Evolutionary conservation across 2,329 filamentous ascomycete genomes (phyloP).

Genomic region (Trichophyton mentagrophytes): DNA sequence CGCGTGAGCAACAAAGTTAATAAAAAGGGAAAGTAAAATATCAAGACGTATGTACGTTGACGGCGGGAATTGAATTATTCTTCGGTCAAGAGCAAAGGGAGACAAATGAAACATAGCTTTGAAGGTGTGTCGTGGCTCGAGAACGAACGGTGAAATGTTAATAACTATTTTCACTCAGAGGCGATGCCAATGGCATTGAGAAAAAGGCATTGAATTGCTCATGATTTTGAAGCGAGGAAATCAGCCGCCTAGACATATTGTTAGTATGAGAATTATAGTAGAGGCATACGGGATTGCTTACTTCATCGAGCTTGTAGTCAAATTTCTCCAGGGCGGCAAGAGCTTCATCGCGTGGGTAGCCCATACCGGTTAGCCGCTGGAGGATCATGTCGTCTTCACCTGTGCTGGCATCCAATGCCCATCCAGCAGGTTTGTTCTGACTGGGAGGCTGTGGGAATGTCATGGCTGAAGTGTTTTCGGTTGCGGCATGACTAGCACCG

Average conservation of each 20-base stretch:
- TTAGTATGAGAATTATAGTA: constrained; percentile 1
- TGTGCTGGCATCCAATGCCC: constrained; percentile 58
- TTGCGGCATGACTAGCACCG: constrained; percentile 9
- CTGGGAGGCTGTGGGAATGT: constrained; percentile 15
- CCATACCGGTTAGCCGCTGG: constrained; percentile 81
- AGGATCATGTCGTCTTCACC: constrained; percentile 85
- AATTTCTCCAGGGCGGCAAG: constrained; percentile 78
- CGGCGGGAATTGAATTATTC: not conserved
- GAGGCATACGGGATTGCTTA: constrained; percentile 35
- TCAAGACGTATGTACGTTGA: not conserved
- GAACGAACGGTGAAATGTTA: not conserved
- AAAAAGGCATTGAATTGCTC: constrained; percentile 6
- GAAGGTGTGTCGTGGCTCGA: not conserved
- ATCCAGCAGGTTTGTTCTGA: constrained; percentile 38
- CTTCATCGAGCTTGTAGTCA: constrained; percentile 92
- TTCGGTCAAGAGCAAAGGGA: not conserved
- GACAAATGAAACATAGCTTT: not conserved
- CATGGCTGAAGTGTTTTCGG: constrained; percentile 6
- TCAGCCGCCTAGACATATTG: constrained; percentile 25
- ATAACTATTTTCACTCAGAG: not conserved
- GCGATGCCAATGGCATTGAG: not conserved
- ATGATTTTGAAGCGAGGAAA: constrained; percentile 31
- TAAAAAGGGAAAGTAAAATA: not conserved
- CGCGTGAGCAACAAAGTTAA: not conserved
- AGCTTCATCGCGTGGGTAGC: constrained; percentile 62